Evolutionary conservation across 352 stramenopile species (phyloP), one percentile per base, ranked within the genome.

Genomic region (Lagenidium sp.): DNA sequence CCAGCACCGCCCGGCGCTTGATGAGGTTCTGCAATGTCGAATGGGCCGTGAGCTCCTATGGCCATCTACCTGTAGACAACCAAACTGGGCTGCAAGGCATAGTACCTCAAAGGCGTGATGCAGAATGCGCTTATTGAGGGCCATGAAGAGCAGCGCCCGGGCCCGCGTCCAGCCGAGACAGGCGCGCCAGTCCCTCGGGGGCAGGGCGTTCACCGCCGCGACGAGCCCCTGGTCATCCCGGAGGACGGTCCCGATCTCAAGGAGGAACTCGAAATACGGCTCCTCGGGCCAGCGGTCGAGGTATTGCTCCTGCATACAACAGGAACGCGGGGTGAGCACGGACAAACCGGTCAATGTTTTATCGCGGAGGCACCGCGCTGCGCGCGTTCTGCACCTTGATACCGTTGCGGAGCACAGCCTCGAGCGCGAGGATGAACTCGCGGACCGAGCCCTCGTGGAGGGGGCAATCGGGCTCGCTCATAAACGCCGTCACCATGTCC

Each of bases 121-220:
- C 7, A 91, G 63, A 24, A 91, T 70, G 25, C 71, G 70, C 44
- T 77, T 83, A 37, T 84, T 91, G 35, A 91, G 54, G n/a, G 75
- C 73, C 31, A 79, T 35, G 15, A 80, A 60, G 6, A 91, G 46
- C 36, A 88, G 70, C 2, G 66, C 68, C 4, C 78, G 78, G 5
- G 78, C 65, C n/a, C 57, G 61, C 3, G 64, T 82, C 78, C 78
- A 91, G 0, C 78, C 78, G 4, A 91, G 39, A 53, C 63, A 66
- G 19, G 61, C 55, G 3, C 82, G 54, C n/a, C 68, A 71, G 12
- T 29, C 25, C 11, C 61, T 55, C 15, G 57, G 36, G 12, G 52
- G 24, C 10, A 75, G 47, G 8, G 50, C 40, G 36, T 73, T 56
- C 7, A 81, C 70, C 45, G 84, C 56, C 0, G 52, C 57, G 15